phyloP scores from a whole-genome alignment of 2,329 filamentous ascomycete species.

The Aspergillus tubingensis region DNA sequence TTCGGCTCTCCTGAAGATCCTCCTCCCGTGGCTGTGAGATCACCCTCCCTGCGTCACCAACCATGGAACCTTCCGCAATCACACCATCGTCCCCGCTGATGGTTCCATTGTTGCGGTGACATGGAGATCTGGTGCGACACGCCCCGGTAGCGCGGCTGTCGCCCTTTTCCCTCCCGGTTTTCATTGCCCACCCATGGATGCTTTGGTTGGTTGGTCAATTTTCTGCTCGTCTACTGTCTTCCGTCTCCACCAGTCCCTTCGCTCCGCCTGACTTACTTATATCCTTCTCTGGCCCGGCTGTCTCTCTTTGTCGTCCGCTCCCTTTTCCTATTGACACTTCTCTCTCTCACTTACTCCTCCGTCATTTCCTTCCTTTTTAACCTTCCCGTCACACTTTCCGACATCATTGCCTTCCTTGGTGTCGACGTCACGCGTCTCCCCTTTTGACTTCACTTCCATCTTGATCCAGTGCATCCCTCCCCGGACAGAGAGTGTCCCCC shows the following conservation, averaged over 20 bases:
- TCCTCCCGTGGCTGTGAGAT: background rate
- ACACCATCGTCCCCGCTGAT: constrained; percentile 27
- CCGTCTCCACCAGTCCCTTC: constrained; percentile 12
- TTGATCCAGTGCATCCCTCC: background rate
- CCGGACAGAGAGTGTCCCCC: background rate
- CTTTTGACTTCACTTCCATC: background rate
- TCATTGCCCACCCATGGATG: constrained; percentile 15
- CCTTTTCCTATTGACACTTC: background rate
- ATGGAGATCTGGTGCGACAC: constrained; percentile 19
- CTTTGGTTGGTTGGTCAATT: constrained; percentile 1
- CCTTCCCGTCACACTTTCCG: background rate
- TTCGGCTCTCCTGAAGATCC: background rate
- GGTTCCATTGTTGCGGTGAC: constrained; percentile 27
- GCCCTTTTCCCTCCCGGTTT: constrained; percentile 24
- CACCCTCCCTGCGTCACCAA: background rate
- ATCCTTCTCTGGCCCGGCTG: background rate
- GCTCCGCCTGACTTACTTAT: constrained; percentile 14
- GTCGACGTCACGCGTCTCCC: no score
- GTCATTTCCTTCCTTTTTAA: background rate
- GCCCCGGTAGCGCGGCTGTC: constrained; percentile 15
- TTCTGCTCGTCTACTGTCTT: constrained; percentile 1
- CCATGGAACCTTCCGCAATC: constrained; percentile 16
- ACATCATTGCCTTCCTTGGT: background rate
- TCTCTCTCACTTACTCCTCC: no score
- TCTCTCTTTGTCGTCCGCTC: background rate